Conservation (phyloP, 23 red algal species). For the Cyanidioschyzon merolae region DNA sequence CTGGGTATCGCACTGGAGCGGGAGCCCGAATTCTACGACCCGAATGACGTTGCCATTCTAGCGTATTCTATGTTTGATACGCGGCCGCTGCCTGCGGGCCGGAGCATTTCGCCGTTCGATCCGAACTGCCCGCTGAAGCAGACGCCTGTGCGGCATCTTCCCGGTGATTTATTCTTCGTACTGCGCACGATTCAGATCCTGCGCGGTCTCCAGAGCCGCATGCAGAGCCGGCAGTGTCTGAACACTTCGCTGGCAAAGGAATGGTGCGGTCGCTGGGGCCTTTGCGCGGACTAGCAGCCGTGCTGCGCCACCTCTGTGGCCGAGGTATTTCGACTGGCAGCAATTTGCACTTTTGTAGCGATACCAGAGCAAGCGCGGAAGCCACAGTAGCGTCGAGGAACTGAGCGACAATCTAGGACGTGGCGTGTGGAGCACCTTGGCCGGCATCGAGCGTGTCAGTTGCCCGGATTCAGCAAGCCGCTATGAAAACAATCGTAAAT, state of each 20-base stretch:
- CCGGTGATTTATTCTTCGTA: slow-evolving; percentile 57
- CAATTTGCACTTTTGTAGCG: too few relatives aligned
- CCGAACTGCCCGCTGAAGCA: slow-evolving; percentile 32
- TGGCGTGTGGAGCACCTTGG: too few relatives aligned
- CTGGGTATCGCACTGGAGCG: slow-evolving; percentile 31
- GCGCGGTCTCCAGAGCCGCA: slow-evolving; percentile 30
- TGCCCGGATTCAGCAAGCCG: too few relatives aligned
- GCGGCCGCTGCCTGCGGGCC: slow-evolving; percentile 29
- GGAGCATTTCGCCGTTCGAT: slow-evolving; percentile 38
- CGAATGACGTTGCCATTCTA: not conserved
- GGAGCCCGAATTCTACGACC: not conserved
- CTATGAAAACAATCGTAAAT: too few relatives aligned
- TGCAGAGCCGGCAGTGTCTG: not conserved
- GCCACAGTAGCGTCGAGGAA: too few relatives aligned
- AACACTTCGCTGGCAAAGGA: not conserved
- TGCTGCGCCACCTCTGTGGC: too few relatives aligned
- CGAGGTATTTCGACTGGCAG: too few relatives aligned
- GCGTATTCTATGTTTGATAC: slow-evolving; percentile 83
- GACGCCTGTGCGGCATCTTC: slow-evolving; percentile 34
- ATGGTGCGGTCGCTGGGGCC: slow-evolving; percentile 1
- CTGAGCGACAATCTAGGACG: too few relatives aligned
- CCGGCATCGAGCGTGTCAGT: too few relatives aligned
- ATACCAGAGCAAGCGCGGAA: too few relatives aligned
- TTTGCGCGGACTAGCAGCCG: not conserved
- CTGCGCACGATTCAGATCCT: slow-evolving; percentile 62